phyloP scores from a whole-genome alignment of 2,329 filamentous ascomycete genomes.

The Hypoxylon sp. region DNA sequence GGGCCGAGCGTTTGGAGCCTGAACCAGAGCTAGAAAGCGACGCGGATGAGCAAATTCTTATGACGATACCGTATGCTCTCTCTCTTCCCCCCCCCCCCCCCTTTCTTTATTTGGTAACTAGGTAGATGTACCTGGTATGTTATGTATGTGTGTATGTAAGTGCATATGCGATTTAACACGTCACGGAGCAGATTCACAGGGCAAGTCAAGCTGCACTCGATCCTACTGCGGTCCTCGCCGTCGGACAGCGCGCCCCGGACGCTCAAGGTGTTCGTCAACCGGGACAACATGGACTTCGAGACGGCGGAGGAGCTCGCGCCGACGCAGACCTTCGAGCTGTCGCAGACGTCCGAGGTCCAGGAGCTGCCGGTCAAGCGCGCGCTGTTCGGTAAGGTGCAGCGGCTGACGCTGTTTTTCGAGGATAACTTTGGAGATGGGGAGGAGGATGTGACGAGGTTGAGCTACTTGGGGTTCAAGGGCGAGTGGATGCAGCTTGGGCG shows the following conservation, averaged over 20 bases:
- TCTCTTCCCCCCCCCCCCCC: slow-evolving; percentile 6
- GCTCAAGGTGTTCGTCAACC: slow-evolving; percentile 89
- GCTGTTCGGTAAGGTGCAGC: slow-evolving; percentile 87
- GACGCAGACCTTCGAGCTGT: slow-evolving; percentile 79
- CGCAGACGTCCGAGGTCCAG: slow-evolving; percentile 84
- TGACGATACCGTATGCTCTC: slow-evolving; percentile 80
- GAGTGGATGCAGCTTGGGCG: slow-evolving; percentile 90
- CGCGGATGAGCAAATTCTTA: slow-evolving; percentile 92
- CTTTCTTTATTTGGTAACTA: not conserved
- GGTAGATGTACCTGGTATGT: not conserved
- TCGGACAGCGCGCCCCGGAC: slow-evolving; percentile 81
- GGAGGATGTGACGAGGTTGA: slow-evolving; percentile 83
- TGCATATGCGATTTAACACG: slow-evolving; percentile 9
- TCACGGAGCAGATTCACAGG: slow-evolving; percentile 80
- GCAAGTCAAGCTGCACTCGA: slow-evolving; percentile 91
- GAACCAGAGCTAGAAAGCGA: slow-evolving; percentile 86
- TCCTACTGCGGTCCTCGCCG: slow-evolving; percentile 85
- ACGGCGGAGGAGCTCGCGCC: slow-evolving; percentile 78
- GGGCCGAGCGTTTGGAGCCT: slow-evolving; percentile 80
- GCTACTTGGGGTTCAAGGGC: slow-evolving; percentile 92
- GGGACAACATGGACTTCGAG: slow-evolving; percentile 86
- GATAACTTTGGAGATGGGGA: slow-evolving; percentile 89
- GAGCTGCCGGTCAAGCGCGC: slow-evolving; percentile 91
- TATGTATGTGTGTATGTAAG: not conserved
- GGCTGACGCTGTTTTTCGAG: slow-evolving; percentile 87